phyloP scores from a whole-genome alignment of 2,329 filamentous ascomycete species.

The Cadophora sp. region DNA sequence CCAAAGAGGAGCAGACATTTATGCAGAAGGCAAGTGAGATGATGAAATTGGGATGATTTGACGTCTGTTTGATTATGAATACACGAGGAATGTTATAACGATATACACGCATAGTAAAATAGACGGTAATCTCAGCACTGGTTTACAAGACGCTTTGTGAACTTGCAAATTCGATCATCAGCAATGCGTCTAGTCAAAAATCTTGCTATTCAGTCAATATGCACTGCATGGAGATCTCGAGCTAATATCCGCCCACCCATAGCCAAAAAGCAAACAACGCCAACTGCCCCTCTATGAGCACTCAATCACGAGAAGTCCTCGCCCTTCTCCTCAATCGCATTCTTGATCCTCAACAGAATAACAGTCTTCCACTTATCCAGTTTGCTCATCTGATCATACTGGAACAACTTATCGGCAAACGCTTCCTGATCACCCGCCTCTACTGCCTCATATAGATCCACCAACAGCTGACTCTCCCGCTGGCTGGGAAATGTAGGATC shows the following conservation, averaged over 20 bases:
- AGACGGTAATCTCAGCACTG: background rate
- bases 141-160: background rate
- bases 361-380: slow-evolving; percentile 98
- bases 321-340: slow-evolving; percentile 73
- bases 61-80: background rate
- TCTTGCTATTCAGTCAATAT: slow-evolving; percentile 14
- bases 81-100: background rate
- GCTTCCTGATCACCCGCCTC: slow-evolving; percentile 80
- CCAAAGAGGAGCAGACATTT: slow-evolving; percentile 38
- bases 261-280: slow-evolving; percentile 19
- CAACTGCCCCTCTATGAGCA: background rate
- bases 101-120: slow-evolving; percentile 8
- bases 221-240: slow-evolving; percentile 12
- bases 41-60: slow-evolving; percentile 30
- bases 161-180: background rate
- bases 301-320: slow-evolving; percentile 65
- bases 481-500: slow-evolving; percentile 79
- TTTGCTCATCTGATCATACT: slow-evolving; percentile 91
- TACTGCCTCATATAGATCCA: slow-evolving; percentile 77
- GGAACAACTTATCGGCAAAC: slow-evolving; percentile 86
- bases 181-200: background rate
- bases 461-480: slow-evolving; percentile 81
- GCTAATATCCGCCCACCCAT: background rate
- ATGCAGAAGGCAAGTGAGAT: slow-evolving; percentile 39
- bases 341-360: slow-evolving; percentile 82